A percentile compares a stretch with the other conserved stretches of the same genome.
Conservation (phyloP, 192 early-diverging fungal genomes). For the Lobosporangium transversale region DNA sequence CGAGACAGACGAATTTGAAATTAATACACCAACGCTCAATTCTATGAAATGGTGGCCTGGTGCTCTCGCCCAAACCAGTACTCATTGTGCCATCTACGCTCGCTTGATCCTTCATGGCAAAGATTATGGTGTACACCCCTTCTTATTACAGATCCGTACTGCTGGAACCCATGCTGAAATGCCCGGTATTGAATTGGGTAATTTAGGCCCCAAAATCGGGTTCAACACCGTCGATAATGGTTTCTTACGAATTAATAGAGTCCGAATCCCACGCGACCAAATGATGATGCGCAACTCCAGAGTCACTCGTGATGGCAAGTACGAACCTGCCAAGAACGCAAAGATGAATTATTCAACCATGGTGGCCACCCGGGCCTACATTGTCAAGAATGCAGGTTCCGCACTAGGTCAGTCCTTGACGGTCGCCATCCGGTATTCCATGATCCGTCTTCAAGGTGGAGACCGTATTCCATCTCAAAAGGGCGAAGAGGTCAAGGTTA, state of each 20-base stretch:
- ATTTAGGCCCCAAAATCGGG: conserved; percentile 76
- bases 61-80: conserved; percentile 81
- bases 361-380: conserved; percentile 77
- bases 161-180: conserved; percentile 37
- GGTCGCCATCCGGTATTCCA: conserved; percentile 88
- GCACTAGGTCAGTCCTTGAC: conserved; percentile 69
- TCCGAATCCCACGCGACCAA: conserved; percentile 82
- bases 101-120: conserved; percentile 78
- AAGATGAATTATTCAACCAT: conserved; percentile 84
- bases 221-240: conserved; percentile 66
- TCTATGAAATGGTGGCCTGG: conserved; percentile 95
- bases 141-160: conserved; percentile 62
- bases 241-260: conserved; percentile 84
- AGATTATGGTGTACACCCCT: conserved; percentile 68
- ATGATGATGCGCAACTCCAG: conserved; percentile 92
- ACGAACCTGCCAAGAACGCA: conserved; percentile 75
- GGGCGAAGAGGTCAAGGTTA: conserved; percentile 75
- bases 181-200: conserved; percentile 52
- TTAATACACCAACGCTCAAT: conserved; percentile 75
- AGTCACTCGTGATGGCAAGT: conserved; percentile 73
- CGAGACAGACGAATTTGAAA: conserved; percentile 80
- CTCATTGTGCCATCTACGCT: conserved; percentile 79
- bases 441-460: conserved; percentile 78
- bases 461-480: conserved; percentile 55
- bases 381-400: conserved; percentile 68